Evolutionary conservation across 495 filamentous ascomycete genomes (phyloP).

Genomic region (Neurospora sp.): DNA sequence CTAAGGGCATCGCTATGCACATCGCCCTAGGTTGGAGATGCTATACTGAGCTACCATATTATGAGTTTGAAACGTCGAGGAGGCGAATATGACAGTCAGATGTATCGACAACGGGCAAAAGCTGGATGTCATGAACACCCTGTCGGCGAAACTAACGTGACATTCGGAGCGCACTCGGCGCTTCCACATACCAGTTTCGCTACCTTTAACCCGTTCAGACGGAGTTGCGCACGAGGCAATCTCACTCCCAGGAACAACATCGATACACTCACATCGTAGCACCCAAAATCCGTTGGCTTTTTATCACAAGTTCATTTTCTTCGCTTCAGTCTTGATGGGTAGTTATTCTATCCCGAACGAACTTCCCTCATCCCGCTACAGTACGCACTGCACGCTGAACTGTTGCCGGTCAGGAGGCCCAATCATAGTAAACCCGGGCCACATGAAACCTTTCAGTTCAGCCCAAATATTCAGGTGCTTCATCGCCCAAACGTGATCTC

Average conservation of each 20-base stretch:
- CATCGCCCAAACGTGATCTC: not conserved
- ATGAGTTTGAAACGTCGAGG: not conserved
- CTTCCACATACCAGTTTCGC: not conserved
- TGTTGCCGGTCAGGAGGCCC: not conserved
- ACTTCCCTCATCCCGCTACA: not conserved
- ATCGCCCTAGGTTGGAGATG: not conserved
- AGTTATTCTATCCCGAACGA: not conserved
- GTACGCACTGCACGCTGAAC: not conserved
- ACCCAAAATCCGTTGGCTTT: not conserved
- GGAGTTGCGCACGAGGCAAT: not conserved
- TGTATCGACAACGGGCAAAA: not conserved
- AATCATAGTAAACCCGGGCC: not conserved
- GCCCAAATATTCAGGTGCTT: not conserved
- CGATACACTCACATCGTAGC: not conserved
- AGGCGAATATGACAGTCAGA: not conserved
- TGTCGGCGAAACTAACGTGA: not conserved
- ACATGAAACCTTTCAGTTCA: not conserved
- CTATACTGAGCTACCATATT: not conserved
- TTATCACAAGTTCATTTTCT: not conserved
- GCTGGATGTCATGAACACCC: not conserved
- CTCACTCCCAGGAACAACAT: not conserved
- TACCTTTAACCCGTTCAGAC: not conserved
- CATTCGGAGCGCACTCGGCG: not conserved
- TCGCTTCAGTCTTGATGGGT: not conserved
- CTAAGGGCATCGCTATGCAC: not conserved